Evolutionary conservation across 1,284 basidiomycete genomes (phyloP), one percentile per base, ranked within the genome.

Genomic region (Xerocomus minutiporus): DNA sequence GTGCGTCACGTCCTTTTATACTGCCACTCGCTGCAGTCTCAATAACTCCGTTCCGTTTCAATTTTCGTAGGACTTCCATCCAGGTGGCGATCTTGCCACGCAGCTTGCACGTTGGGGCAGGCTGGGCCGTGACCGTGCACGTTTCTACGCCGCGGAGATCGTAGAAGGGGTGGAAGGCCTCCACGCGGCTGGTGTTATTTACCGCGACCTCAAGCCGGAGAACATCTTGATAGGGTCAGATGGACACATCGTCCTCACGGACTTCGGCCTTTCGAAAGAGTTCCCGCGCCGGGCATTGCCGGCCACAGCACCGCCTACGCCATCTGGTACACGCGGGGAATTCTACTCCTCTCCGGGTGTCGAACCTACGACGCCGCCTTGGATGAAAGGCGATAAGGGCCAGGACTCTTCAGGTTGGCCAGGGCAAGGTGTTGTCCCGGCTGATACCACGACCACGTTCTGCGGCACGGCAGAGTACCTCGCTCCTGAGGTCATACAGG

Each of bases 141-240:
- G 96, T 40, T 98, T 98, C 73, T 98, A 97, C 64, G 92, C 93
- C 25, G 91, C 91, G 15, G 96, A 98, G 71, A 96, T 98, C 56
- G 91, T 93, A 12, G 93, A 97, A 62, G 95, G 94, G 45, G 85
- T 96, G 26, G 92, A 96, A 72, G 91, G 93, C 35, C 77, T 98
- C 11, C 92, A 95, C 61, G 81, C 82, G 8, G 86, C 86, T 1
- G 92, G 92, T 41, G 90, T 92, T 60, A 88, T 91, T 71, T 93
- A 92, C 70, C 84, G 92, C 35, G 92, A 95, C 66, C 82, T 94
- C 58, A 94, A 94, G 67, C 92, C 92, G 0, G 95, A 97, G 72
- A 97, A 97, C 71, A 92, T 97, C 58, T 81, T 98, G 51, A 93
- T 98, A 60, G 91, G 90, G 53, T 82, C 81, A 4, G 90, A 94